Evolutionary conservation across 2,329 filamentous ascomycete species (phyloP).

Genomic region (Aspergillus calidoustus): DNA sequence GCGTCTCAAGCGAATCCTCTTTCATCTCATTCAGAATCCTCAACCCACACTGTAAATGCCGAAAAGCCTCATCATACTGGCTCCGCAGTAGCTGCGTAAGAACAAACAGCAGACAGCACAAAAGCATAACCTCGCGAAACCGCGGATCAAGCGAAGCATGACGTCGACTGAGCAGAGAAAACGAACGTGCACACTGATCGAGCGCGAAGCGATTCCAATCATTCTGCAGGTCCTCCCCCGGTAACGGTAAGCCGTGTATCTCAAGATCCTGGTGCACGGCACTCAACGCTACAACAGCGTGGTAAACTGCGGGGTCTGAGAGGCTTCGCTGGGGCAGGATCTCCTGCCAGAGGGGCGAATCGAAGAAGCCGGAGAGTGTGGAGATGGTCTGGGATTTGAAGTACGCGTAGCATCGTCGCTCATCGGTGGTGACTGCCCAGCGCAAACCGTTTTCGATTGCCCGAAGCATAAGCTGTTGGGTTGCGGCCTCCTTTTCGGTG

Average conservation of each 20-base stretch:
- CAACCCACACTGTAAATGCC: constrained; percentile 14
- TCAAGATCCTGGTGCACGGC: constrained; percentile 12
- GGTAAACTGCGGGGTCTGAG: constrained; percentile 15
- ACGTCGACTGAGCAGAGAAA: constrained; percentile 5
- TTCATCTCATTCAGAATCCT: constrained; percentile 3
- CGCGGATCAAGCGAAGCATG: constrained; percentile 14
- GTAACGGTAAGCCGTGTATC: constrained; percentile 1
- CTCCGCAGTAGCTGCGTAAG: constrained; percentile 9
- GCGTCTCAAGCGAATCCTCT: not conserved
- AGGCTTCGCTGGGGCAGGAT: constrained; percentile 6
- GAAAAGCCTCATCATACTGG: constrained; percentile 16
- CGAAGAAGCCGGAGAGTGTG: constrained; percentile 20
- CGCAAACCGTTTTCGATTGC: not conserved
- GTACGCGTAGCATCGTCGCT: constrained; percentile 26
- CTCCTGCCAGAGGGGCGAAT: constrained; percentile 18
- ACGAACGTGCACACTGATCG: constrained; percentile 10
- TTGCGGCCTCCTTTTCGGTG: not conserved
- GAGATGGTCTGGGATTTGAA: constrained; percentile 24
- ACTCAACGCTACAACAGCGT: constrained; percentile 14
- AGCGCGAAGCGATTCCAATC: constrained; percentile 18
- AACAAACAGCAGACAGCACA: constrained; percentile 19
- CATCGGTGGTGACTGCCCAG: constrained; percentile 21
- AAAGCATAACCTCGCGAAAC: constrained; percentile 10
- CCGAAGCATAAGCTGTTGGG: not conserved
- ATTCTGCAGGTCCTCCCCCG: constrained; percentile 9